Evolutionary conservation across 371 early-diverging fungal species (phyloP), one percentile per base, ranked within the genome.

Genomic region (Neoconidiobolus thromboides): DNA sequence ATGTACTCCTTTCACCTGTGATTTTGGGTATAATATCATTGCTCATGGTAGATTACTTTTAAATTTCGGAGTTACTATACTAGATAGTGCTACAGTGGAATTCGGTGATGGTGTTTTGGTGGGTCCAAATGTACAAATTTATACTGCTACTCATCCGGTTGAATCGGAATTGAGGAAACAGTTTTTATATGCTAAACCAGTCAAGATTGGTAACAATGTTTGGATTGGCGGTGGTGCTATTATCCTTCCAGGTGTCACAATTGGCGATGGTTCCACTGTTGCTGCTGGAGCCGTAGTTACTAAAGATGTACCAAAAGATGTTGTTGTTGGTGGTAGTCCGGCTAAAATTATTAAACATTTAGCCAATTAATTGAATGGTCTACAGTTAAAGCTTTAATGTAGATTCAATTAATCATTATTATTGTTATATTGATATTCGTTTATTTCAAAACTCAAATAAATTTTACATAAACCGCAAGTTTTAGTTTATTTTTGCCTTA

Each of bases 291-390:
- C 73, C 26, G 72, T 78, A 14, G 78, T 92, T 26, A 90, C 88
- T 40, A 87, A 86, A 65, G 79, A 87, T 59, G 83, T 92, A 0
- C 82, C 81, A 2, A 67, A 76, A 0, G 73, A 81, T 47, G 73
- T 76, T 0, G 73, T 90, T 7, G 88, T 88, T 37, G 86, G 72
- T 0, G 93, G 93, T 0, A 89, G 83, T 66, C 93, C 93, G 12
- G 89, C 89, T 1, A 72, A 74, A 48, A 70, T 88, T 40, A 69
- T 88, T 46, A 78, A 72, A 26, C 26, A 61, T 65, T 40, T 64
- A 70, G 26, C 26, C 26, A 26, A 26, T 26, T 26, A 26, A 26
- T 26, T 26, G 26, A 26, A 26, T 26, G 26, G 26, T 26, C 26
- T 26, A 26, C 26, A 26, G 26, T 26, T 26, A 26, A 26, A 26